Base-by-base conservation (phyloP, 768 basidiomycete species). In the Naganishia vaughanmartiniae region DNA sequence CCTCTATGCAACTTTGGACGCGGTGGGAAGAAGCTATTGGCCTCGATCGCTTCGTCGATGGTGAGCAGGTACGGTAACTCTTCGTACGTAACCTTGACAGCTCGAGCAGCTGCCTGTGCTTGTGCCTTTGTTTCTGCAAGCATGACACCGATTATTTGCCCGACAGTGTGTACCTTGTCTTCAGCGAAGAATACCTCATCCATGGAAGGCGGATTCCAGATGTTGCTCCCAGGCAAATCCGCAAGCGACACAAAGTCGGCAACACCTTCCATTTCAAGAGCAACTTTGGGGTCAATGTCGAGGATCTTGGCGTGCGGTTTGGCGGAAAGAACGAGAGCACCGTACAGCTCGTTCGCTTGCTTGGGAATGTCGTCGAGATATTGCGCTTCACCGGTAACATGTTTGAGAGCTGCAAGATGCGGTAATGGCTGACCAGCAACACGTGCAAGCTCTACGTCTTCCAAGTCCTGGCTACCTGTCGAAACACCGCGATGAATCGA, bases 281-380 rank as follows among this genome's bases (percentile, higher is more conserved):
- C 77, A 1, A 34, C 56, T 4, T 30, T 15, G 3, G 73, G 7
- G 56, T 77, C 74, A 72, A 77, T 73, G 12, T 45, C 34, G 45
- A 74, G 30, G 33, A 77, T 70, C 71, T 75, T 75, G 70, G 75
- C 77, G 53, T 77, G 77, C 4, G 77, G 73, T 15, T 69, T 63
- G 5, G 69, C 56, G 15, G 72, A 72, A 33, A 76, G 70, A 9
- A 77, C 74, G 33, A 77, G 70, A 10, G 72, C 73, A 34, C 73
- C 74, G 60, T 72, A 71, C 6, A 68, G 66, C 53, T 77, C 75
- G 68, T 76, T 73, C 30, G 65, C 65, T 42, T 65, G 60, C 17
- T 45, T 31, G 2, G 74, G 74, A 24, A 77, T 74, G 54, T 77
- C 77, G 65, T 77, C 77, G 21, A 71, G 36, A 54, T 74, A 77